phyloP scores from a whole-genome alignment of 371 early-diverging fungal genomes.

The Rhizomucor miehei region DNA sequence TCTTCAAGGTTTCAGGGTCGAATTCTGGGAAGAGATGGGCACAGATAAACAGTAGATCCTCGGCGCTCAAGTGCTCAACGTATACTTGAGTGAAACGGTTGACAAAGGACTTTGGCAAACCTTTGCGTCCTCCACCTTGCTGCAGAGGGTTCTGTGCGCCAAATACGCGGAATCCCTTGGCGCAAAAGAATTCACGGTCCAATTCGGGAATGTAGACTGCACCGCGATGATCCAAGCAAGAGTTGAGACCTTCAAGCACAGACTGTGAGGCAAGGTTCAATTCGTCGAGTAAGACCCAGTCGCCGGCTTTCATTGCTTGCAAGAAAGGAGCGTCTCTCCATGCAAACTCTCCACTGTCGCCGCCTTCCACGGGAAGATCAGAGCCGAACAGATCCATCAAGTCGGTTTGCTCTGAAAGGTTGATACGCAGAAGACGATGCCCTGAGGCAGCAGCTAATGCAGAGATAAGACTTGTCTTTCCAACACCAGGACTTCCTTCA shows the following conservation, averaged over 20 bases:
- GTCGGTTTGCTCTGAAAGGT: conserved; percentile 99
- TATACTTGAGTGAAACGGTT: conserved; percentile 98
- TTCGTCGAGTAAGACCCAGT: conserved; percentile 99
- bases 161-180: conserved; percentile 91
- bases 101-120: conserved; percentile 97
- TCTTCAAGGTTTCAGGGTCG: conserved; percentile 40
- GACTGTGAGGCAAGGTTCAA: conserved; percentile 99
- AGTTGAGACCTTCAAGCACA: conserved; percentile 99
- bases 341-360: conserved; percentile 84
- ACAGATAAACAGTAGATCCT: conserved; percentile 81
- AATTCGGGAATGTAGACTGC: conserved; percentile 94
- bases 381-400: conserved; percentile 99
- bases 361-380: conserved; percentile 93
- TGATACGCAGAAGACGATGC: conserved; percentile 91
- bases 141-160: conserved; percentile 98
- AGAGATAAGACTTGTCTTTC: conserved; percentile 96
- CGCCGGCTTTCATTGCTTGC: conserved; percentile 92
- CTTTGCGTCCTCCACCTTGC: conserved; percentile 98
- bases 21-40: conserved; percentile 66
- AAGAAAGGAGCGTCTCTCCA: conserved; percentile 98
- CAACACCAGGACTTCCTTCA: conserved; percentile 97
- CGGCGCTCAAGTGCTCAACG: conserved; percentile 76
- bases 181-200: conserved; percentile 80
- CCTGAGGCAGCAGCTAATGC: conserved; percentile 84
- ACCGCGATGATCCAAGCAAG: conserved; percentile 98